Conservation (phyloP, 2,329 filamentous ascomycete species). For the Scolecobasidium constrictum region DNA sequence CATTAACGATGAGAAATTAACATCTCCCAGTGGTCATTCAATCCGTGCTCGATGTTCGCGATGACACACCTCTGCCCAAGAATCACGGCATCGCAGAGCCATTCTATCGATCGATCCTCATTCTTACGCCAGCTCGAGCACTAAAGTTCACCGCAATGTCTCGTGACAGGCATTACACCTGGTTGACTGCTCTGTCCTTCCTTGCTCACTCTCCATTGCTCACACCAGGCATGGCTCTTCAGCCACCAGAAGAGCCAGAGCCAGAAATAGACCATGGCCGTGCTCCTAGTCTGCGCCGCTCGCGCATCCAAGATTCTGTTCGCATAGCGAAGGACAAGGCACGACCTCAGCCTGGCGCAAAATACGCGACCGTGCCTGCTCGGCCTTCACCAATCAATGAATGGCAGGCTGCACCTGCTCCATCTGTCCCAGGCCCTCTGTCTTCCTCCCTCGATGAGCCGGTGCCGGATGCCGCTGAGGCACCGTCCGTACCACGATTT, state of each 20-base stretch:
- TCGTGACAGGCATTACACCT: conserved; percentile 82
- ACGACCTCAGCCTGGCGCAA: conserved; percentile 24
- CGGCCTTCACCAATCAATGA: conserved; percentile 17
- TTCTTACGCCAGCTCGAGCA: conserved; percentile 83
- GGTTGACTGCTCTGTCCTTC: conserved; percentile 91
- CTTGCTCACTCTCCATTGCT: conserved; percentile 79
- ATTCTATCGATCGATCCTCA: conserved; percentile 90
- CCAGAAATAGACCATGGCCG: conserved; percentile 21
- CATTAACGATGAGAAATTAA: conserved; percentile 20
- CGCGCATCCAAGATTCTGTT: conserved; percentile 76
- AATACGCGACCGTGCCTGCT: conserved; percentile 25
- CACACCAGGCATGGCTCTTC: conserved; percentile 58
- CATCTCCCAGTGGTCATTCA: conserved; percentile 67
- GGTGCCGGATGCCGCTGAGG: conserved; percentile 54
- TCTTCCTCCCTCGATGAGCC: conserved; percentile 22
- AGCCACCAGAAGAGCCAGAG: conserved; percentile 33
- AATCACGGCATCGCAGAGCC: conserved; percentile 44
- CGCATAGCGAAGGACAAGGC: conserved; percentile 69
- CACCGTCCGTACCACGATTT: conserved; percentile 62
- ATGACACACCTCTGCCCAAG: conserved; percentile 77
- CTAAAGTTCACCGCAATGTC: conserved; percentile 86
- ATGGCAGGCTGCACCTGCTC: conserved; percentile 3
- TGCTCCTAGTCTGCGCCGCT: conserved; percentile 40
- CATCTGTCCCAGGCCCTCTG: conserved; percentile 4
- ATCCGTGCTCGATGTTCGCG: conserved; percentile 93